Base-by-base conservation (phyloP, 352 stramenopile genomes). In the Pythium monospermum region DNA sequence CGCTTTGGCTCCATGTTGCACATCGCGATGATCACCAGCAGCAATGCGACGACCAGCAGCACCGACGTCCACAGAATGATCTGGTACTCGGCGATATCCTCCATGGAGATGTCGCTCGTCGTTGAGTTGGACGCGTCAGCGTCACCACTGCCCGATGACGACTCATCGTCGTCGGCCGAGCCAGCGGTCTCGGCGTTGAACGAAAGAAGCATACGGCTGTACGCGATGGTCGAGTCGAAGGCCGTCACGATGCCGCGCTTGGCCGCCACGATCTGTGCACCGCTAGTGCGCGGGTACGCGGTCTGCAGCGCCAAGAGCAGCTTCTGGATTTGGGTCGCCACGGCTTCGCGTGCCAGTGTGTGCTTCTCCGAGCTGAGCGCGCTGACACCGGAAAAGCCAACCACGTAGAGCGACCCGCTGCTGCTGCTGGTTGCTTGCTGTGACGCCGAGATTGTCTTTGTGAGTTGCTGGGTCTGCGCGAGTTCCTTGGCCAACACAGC, bases 51-150 rank as follows among this genome's bases (percentile, higher is more conserved):
- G 22, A 53, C 76, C 15, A 94, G 59, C 25, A 82, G 35, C 32
- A 94, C 67, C 12, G 75, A 82, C 31, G 76, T 91, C 83, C 83
- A 94, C 28, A 94, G 56, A 59, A 86, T 79, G 56, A 94, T 87
- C 68, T 91, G 82, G 57, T 74, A 91, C 61, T 87, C 67, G 11
- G 68, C 72, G 53, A 93, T 90, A 27, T 86, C 77, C 11, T 73
- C 53, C 39, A 89, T 68, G 18, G 61, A 73, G 12, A 83, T 30
- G 12, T 64, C 50, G 23, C 59, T 69, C n/a, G 43, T 52, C 11
- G 66, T 75, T 4, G 36, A 37, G 49, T 73, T 76, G 6, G 37
- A 42, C 27, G 41, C 59, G 0, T 54, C 68, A n/a, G 35, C 51
- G 0, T 56, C 66, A 19, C 58, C 44, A 27, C 68, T 55, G 46